phyloP scores from a whole-genome alignment of 2,329 filamentous ascomycete species.

The Remersonia thermophila region DNA sequence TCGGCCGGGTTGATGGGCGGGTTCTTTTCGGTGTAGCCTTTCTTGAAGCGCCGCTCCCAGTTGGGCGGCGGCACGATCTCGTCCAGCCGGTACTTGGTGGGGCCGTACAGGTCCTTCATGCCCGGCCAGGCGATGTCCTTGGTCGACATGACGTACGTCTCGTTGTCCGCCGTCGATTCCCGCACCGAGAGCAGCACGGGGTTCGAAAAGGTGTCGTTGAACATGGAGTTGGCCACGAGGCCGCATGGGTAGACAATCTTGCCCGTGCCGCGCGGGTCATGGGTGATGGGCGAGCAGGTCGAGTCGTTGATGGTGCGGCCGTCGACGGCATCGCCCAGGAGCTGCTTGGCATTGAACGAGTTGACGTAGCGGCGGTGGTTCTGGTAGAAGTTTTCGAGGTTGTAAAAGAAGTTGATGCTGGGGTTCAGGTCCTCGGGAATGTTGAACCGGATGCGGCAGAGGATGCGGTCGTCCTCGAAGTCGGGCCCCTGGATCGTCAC shows the following conservation, averaged over 20 bases:
- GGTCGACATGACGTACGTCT: constrained; percentile 63
- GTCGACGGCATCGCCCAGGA: constrained; percentile 55
- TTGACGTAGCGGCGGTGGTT: constrained; percentile 95
- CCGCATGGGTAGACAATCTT: constrained; percentile 89
- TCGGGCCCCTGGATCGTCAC: constrained; percentile 30
- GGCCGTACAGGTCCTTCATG: constrained; percentile 67
- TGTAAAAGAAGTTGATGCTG: constrained; percentile 88
- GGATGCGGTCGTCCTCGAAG: constrained; percentile 25
- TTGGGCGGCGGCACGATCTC: constrained; percentile 75
- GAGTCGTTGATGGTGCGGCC: constrained; percentile 50
- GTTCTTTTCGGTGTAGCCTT: constrained; percentile 52
- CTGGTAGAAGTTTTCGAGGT: constrained; percentile 95
- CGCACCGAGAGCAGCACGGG: constrained; percentile 49
- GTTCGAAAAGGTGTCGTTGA: constrained; percentile 78
- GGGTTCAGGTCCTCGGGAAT: constrained; percentile 68
- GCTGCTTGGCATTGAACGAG: constrained; percentile 71
- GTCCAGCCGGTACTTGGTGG: constrained; percentile 49
- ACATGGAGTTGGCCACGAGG: constrained; percentile 89
- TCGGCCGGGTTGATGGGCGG: constrained; percentile 60
- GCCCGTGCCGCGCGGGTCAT: constrained; percentile 30
- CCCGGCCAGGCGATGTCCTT: constrained; percentile 78
- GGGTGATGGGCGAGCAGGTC: constrained; percentile 62
- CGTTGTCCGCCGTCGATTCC: constrained; percentile 24
- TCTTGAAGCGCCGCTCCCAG: constrained; percentile 60
- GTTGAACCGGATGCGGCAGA: constrained; percentile 66